Evolutionary conservation across 768 basidiomycete species (phyloP).

Genomic region (Tricholoma saponaceum): DNA sequence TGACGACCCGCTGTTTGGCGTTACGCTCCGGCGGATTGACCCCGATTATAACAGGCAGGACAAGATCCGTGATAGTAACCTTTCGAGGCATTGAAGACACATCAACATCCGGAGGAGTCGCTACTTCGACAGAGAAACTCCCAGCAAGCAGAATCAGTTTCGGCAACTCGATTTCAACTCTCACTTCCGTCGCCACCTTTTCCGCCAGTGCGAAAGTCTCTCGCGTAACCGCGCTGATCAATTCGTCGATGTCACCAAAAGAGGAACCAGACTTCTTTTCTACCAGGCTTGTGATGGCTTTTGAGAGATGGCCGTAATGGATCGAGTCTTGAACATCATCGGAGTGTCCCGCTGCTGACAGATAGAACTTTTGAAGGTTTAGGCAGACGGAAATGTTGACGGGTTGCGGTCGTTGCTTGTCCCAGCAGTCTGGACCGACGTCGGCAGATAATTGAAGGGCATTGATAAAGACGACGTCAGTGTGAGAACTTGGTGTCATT

Average conservation of each 20-base stretch:
- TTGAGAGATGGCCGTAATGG: conserved; percentile 62
- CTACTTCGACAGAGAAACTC: conserved; percentile 37
- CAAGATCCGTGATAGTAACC: conserved; percentile 42
- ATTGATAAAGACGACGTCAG: conserved; percentile 45
- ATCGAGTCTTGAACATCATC: conserved; percentile 56
- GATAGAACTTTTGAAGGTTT: conserved; percentile 35
- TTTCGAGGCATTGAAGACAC: conserved; percentile 14
- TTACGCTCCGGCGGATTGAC: conserved; percentile 67
- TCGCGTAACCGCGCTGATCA: conserved; percentile 32
- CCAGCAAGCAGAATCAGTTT: conserved; percentile 51
- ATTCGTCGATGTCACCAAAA: conserved; percentile 24
- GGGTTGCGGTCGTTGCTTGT: conserved; percentile 42
- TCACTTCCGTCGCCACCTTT: conserved; percentile 30
- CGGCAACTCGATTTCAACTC: conserved; percentile 39
- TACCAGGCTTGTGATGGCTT: conserved; percentile 34
- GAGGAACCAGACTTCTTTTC: conserved; percentile 13
- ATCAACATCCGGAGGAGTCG: conserved; percentile 7
- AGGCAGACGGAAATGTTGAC: conserved; percentile 48
- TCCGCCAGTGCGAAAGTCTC: conserved; percentile 36
- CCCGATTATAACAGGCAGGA: conserved; percentile 58
- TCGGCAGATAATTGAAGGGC: conserved; percentile 35
- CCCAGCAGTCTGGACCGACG: conserved; percentile 52
- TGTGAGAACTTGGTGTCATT: conserved; percentile 1
- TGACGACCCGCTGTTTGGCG: conserved; percentile 58
- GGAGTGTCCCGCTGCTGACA: conserved; percentile 39